Percentiles rank a stretch among this genome's conserved stretches.
Conservation (phyloP, 352 stramenopile species). For the Halophytophthora polymorphica region DNA sequence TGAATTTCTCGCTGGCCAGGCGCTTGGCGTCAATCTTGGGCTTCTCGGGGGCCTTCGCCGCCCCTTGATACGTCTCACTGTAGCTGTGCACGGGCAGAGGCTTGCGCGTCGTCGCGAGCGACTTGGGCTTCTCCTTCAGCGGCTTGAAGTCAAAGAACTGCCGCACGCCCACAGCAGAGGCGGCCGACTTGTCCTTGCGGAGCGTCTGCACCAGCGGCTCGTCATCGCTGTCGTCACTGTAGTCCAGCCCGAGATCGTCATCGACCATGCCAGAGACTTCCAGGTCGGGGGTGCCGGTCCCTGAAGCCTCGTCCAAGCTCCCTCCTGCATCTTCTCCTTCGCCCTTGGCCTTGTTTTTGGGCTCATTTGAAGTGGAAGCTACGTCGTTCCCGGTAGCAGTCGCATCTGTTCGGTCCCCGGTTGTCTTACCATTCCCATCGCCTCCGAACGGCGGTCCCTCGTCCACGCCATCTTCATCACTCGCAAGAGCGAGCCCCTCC, state of each 20-base stretch:
- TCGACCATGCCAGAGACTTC: conserved; percentile 27
- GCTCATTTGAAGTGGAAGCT: background rate
- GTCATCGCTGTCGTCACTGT: conserved; percentile 34
- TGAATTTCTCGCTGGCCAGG: background rate
- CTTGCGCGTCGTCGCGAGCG: conserved; percentile 19
- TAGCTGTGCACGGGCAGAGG: conserved; percentile 25
- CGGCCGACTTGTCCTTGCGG: conserved; percentile 10
- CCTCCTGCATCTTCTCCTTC: conserved; percentile 9
- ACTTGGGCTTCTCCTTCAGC: conserved; percentile 27
- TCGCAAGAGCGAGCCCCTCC: conserved; percentile 20
- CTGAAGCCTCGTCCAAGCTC: conserved; percentile 23
- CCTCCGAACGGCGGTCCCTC: background rate
- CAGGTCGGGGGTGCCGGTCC: conserved; percentile 35
- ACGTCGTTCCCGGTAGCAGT: conserved; percentile 1
- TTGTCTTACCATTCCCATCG: background rate
- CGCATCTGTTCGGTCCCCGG: background rate
- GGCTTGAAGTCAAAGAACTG: conserved; percentile 39
- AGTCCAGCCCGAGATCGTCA: conserved; percentile 34
- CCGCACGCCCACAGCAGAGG: conserved; percentile 20
- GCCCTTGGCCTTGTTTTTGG: conserved; percentile 4
- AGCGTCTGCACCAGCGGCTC: conserved; percentile 2
- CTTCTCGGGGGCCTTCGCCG: conserved; percentile 6
- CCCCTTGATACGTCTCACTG: conserved; percentile 15
- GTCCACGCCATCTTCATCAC: conserved; percentile 7
- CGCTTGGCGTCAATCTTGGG: conserved; percentile 3